These are phyloP conservation scores for Globisporangium spiculum DNA, from an alignment of 352 stramenopile species.

Conservation along the genomic window DNA sequence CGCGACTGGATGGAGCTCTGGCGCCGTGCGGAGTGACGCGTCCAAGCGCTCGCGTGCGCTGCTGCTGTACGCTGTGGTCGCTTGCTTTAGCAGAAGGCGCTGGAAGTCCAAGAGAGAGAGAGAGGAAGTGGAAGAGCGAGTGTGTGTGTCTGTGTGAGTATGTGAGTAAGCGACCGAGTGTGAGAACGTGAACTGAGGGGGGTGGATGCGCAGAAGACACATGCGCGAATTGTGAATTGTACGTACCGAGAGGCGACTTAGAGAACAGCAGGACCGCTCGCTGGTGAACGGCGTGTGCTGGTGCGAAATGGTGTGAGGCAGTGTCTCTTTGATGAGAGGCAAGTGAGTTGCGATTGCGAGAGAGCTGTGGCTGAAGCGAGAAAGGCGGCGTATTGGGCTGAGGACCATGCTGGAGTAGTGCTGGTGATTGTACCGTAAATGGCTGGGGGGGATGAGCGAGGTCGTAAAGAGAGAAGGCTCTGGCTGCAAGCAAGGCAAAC, in stretches of 20 bases:
- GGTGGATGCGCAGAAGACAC: background rate
- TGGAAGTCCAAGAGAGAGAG: background rate
- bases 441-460: no score
- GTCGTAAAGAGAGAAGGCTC: no score
- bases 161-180: background rate
- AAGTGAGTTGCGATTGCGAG: background rate
- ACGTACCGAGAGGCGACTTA: background rate
- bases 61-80: background rate
- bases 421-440: no score
- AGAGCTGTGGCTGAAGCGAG: background rate
- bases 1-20: background rate
- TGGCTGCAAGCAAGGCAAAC: no score
- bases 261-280: background rate
- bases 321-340: background rate
- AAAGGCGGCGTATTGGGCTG: background rate
- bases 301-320: background rate
- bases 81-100: background rate
- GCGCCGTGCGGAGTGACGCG: background rate
- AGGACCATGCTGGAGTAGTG: no score
- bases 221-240: background rate
- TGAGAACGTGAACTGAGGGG: background rate
- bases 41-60: background rate
- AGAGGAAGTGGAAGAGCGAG: background rate
- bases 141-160: background rate
- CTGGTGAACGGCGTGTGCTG: background rate